A percentile compares a stretch with the other conserved stretches of the same genome.
These are phyloP conservation scores for Ogataea methanolica DNA, from an alignment of 805 yeast genomes.

Conservation along the genomic window DNA sequence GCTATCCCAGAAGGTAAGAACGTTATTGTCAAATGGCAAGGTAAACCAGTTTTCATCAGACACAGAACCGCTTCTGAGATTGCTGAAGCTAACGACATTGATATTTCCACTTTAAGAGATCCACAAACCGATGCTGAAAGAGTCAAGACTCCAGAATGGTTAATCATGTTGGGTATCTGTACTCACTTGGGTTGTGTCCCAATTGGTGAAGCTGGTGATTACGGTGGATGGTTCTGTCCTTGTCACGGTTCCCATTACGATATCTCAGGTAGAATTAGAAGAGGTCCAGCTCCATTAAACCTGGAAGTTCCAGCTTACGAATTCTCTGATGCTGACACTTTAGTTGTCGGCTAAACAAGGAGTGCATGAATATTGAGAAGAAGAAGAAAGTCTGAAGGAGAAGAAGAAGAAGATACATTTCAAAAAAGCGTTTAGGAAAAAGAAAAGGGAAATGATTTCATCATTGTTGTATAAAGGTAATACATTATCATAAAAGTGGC, in stretches of 20 bases:
- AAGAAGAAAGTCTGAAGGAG: conserved; percentile 1
- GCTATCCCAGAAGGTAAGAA: conserved; percentile 97
- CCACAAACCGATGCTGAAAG: conserved; percentile 92
- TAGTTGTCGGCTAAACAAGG: conserved; percentile 73
- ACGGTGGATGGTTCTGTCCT: conserved; percentile 99
- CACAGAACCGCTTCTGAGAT: conserved; percentile 95
- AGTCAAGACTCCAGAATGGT: conserved; percentile 97
- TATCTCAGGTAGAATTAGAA: conserved; percentile 99
- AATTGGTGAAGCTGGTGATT: conserved; percentile 99
- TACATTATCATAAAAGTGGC: neutral
- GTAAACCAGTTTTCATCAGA: conserved; percentile 99
- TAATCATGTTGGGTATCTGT: conserved; percentile 98
- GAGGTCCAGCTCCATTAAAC: conserved; percentile 99
- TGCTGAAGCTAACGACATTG: conserved; percentile 86
- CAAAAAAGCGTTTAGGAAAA: too few relatives aligned
- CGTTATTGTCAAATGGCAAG: conserved; percentile 99
- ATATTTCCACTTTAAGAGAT: conserved; percentile 77
- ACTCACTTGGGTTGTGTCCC: conserved; percentile 99
- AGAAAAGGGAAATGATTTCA: neutral
- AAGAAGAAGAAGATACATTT: neutral
- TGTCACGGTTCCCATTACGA: conserved; percentile 99
- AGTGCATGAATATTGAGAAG: conserved; percentile 8
- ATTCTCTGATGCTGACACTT: conserved; percentile 67
- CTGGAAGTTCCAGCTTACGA: conserved; percentile 93
- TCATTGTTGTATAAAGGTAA: conserved; percentile 11